These are phyloP conservation scores for Acer saccharum DNA, from an alignment of 345 rosid genomes.

Conservation along the genomic window DNA sequence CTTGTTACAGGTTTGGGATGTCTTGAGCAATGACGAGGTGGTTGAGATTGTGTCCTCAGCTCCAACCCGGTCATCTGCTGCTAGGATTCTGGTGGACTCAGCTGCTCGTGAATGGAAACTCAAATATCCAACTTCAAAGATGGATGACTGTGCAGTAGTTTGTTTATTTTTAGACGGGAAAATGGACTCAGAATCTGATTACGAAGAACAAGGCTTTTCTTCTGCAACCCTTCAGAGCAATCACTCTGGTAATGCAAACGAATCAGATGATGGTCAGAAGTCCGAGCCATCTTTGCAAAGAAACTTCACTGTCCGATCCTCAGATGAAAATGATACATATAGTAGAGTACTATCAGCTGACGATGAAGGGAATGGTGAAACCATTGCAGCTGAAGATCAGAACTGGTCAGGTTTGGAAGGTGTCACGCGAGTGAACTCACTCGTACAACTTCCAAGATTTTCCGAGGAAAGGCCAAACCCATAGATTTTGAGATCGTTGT, in stretches of 20 bases:
- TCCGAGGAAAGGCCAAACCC: conserved; percentile 61
- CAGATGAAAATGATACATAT: conserved; percentile 55
- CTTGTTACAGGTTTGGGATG: conserved; percentile 90
- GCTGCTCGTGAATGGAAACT: conserved; percentile 96
- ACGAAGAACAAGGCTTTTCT: conserved; percentile 74
- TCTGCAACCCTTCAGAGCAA: conserved; percentile 79
- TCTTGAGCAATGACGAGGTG: conserved; percentile 93
- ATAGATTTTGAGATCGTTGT: conserved; percentile 22
- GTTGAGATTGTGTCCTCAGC: conserved; percentile 87
- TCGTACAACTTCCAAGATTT: conserved; percentile 97
- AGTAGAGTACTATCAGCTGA: conserved; percentile 35
- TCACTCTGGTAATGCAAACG: conserved; percentile 67
- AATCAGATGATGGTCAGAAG: conserved; percentile 77
- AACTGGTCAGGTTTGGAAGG: conserved; percentile 96
- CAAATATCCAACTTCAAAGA: conserved; percentile 97
- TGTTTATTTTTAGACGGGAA: conserved; percentile 94
- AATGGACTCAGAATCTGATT: conserved; percentile 88
- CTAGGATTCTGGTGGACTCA: conserved; percentile 79
- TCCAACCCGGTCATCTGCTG: conserved; percentile 80
- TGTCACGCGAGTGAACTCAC: conserved; percentile 94
- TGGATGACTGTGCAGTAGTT: conserved; percentile 99
- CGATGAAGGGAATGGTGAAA: conserved; percentile 42
- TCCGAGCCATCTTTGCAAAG: conserved; percentile 86
- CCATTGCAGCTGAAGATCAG: conserved; percentile 56
- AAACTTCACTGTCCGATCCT: conserved; percentile 81